Percentiles rank a stretch among this genome's conserved stretches.
Conservation (phyloP, 2,329 filamentous ascomycete species). For the Sporothrix mexicana region DNA sequence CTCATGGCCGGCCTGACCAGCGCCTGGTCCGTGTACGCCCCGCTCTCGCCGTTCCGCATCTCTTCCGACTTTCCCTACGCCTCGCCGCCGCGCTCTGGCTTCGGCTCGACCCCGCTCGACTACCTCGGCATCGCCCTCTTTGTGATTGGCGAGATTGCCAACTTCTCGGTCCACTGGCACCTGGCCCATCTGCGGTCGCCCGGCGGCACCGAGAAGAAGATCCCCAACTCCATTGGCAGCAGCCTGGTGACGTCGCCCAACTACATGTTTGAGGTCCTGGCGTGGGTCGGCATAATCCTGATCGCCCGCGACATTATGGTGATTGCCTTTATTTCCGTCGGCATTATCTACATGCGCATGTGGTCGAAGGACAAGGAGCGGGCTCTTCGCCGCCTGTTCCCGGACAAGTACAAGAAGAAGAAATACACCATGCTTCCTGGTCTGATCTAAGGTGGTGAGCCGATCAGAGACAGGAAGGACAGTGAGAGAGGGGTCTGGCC, state of each 20-base stretch:
- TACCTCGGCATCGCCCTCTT: constrained; percentile 75
- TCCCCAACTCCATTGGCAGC: constrained; percentile 86
- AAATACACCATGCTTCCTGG: constrained; percentile 81
- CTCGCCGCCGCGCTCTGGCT: constrained; percentile 38
- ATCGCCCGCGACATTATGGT: constrained; percentile 81
- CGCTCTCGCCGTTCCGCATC: constrained; percentile 65
- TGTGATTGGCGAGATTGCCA: constrained; percentile 77
- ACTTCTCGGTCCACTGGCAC: constrained; percentile 79
- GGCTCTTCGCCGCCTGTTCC: constrained; percentile 88
- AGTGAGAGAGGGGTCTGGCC: not conserved
- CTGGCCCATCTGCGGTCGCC: constrained; percentile 77
- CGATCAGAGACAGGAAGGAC: not conserved
- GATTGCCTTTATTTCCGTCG: constrained; percentile 74
- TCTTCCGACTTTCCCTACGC: constrained; percentile 31
- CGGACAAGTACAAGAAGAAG: constrained; percentile 96
- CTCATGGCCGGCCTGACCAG: constrained; percentile 77
- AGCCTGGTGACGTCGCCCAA: constrained; percentile 91
- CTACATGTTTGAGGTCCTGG: constrained; percentile 89
- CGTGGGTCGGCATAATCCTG: constrained; percentile 83
- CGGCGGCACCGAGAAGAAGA: constrained; percentile 84
- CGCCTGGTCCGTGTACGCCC: constrained; percentile 84
- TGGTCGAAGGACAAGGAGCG: constrained; percentile 95
- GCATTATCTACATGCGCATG: constrained; percentile 76
- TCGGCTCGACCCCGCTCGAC: constrained; percentile 53
- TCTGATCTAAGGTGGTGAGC: constrained; percentile 60